Base-by-base conservation (phyloP, 169 alveolate species). In the Eimeria necatrix region DNA sequence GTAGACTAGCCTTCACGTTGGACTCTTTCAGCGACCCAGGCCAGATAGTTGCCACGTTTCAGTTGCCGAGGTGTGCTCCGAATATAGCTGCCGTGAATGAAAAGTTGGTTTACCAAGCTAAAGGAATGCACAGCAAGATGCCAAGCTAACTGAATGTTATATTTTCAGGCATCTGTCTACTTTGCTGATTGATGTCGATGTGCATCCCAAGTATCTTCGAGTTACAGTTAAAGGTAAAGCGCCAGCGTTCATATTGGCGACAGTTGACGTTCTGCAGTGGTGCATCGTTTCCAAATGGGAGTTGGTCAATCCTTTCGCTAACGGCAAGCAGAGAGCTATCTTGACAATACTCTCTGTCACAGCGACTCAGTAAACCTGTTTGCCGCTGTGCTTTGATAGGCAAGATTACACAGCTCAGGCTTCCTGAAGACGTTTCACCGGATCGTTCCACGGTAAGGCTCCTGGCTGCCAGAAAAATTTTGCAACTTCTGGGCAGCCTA, bases 171-270 rank as follows among this genome's bases (percentile, higher is more conserved):
- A 95, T 94, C n/a, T 98, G 80, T 98, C 97, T 83, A 98, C 99
- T n/a, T 68, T 94, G 56, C 95, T 96, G 26, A 96, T 98, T 68
- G 97, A 97, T 92, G 98, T 97, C 9, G 98, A 98, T 94, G 92
- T 97, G 26, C 97, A 98, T 80, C 99, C 99, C 6, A 90, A 80
- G 48, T 98, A 98, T 96, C 97, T 98, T 2, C 91, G 96, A 51
- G 94, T 89, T 24, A 48, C 84, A 26, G 68, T 95, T 49, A 94
- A 94, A 73, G 94, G 96, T 94, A 74, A 60, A 32, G 3, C 16
- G 3, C 0, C 2, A 26, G n/a, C 46, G 4, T 12, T 26, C 4
- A 12, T 52, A 68, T 20, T 20, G 2, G 1, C 20, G 2, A 16
- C 2, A 20, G 78, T 26, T 18, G 78, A 76, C 18, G 1, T 16